phyloP scores from a whole-genome alignment of 2,329 filamentous ascomycete species.

The Monilinia vaccinii-corymbosi region DNA sequence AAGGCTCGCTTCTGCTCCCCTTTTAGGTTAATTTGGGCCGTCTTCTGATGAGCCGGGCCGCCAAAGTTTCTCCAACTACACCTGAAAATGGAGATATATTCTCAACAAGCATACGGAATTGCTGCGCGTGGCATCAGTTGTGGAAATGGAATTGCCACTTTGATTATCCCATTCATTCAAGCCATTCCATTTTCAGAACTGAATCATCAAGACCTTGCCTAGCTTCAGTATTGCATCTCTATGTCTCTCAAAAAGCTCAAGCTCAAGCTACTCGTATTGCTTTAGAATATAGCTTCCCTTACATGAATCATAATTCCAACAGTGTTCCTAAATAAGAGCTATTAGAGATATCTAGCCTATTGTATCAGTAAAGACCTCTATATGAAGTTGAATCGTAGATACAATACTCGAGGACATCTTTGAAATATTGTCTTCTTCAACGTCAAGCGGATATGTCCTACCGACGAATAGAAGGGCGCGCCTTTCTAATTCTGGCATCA shows the following conservation, averaged over 20 bases:
- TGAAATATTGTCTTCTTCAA: not conserved
- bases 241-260: too few relatives aligned
- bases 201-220: too few relatives aligned
- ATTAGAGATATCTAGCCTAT: too few relatives aligned
- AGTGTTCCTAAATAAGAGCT: too few relatives aligned
- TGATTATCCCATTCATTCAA: too few relatives aligned
- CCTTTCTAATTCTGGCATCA: not conserved
- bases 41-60: not conserved
- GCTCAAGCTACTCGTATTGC: too few relatives aligned
- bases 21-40: not conserved
- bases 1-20: not conserved
- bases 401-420: not conserved
- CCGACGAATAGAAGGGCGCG: not conserved
- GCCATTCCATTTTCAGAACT: too few relatives aligned
- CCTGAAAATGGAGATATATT: not conserved
- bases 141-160: too few relatives aligned
- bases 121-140: not conserved
- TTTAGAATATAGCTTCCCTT: too few relatives aligned
- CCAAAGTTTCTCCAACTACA: not conserved
- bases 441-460: not conserved
- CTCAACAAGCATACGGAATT: not conserved
- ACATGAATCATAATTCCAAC: too few relatives aligned
- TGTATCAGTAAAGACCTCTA: too few relatives aligned
- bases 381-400: not conserved
- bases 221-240: too few relatives aligned